A percentile compares a stretch with the other conserved stretches of the same genome.
phyloP scores from a whole-genome alignment of 306 rosid genomes.

The Gillenia trifoliata region DNA sequence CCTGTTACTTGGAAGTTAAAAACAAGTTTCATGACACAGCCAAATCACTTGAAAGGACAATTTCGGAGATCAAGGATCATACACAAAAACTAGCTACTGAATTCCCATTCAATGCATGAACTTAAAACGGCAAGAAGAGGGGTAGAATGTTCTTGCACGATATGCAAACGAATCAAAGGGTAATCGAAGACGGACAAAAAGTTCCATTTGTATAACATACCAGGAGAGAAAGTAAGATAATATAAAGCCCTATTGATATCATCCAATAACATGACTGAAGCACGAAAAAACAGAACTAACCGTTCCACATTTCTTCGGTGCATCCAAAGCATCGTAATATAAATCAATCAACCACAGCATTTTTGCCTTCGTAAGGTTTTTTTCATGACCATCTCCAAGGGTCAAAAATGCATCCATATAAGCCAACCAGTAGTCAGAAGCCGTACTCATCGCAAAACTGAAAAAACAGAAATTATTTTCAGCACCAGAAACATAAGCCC shows the following conservation, averaged over 20 bases:
- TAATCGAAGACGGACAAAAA: neutral
- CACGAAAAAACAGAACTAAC: slow-evolving; percentile 38
- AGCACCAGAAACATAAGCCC: neutral
- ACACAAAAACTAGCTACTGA: neutral
- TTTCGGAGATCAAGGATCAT: neutral
- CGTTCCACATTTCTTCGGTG: slow-evolving; percentile 68
- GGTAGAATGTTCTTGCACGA: neutral
- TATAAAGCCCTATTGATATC: neutral
- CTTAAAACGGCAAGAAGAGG: neutral
- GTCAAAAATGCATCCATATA: slow-evolving; percentile 57
- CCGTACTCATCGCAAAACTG: slow-evolving; percentile 44
- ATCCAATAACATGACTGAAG: neutral
- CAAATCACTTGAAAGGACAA: neutral
- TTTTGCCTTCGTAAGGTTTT: slow-evolving; percentile 26
- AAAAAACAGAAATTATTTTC: slow-evolving; percentile 12
- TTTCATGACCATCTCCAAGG: slow-evolving; percentile 36
- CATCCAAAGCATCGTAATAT: slow-evolving; percentile 71
- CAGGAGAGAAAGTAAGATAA: neutral
- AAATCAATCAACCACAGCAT: slow-evolving; percentile 49
- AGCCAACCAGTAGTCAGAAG: slow-evolving; percentile 70
- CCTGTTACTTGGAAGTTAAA: slow-evolving; percentile 27
- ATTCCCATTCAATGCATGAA: neutral
- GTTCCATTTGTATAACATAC: neutral
- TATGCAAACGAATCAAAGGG: neutral
- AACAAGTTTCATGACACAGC: neutral